Percentiles rank a stretch among this genome's conserved stretches.
phyloP scores from a whole-genome alignment of 345 rosid species.

The Gossypium rotundifolium region DNA sequence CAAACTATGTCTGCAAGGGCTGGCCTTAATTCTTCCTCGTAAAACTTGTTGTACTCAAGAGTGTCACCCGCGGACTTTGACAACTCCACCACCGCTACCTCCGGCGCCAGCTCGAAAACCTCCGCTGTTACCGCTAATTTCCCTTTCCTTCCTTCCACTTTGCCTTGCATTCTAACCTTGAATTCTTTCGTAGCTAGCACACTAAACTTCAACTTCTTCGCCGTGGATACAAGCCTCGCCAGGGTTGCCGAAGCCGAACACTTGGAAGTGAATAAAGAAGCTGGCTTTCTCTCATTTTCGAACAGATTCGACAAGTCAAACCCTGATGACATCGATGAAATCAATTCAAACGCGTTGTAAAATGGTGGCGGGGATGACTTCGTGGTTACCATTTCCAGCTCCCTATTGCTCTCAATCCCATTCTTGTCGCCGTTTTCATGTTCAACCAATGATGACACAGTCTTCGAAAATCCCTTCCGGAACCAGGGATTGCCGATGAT shows the following conservation, averaged over 20 bases:
- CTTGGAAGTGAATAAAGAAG: constrained; percentile 56
- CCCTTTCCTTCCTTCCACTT: constrained; percentile 54
- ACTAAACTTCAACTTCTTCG: constrained; percentile 47
- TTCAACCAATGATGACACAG: constrained; percentile 19
- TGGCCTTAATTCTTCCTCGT: constrained; percentile 63
- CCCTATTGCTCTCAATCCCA: not conserved
- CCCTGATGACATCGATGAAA: constrained; percentile 80
- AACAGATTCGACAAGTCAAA: constrained; percentile 71
- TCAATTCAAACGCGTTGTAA: constrained; percentile 66
- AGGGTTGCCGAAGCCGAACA: constrained; percentile 36
- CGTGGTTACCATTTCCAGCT: not conserved
- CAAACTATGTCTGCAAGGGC: constrained; percentile 78
- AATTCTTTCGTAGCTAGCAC: constrained; percentile 37
- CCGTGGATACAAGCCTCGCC: constrained; percentile 47
- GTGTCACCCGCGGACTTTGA: constrained; percentile 58
- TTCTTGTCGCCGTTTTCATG: not conserved
- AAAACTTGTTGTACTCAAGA: constrained; percentile 45
- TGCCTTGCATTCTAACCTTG: constrained; percentile 42
- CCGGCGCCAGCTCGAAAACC: constrained; percentile 58
- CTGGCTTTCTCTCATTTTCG: constrained; percentile 38
- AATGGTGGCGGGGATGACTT: constrained; percentile 26
- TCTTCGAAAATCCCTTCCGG: constrained; percentile 12
- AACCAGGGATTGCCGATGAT: constrained; percentile 11
- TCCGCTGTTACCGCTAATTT: constrained; percentile 50
- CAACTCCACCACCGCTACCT: constrained; percentile 60